Percentiles rank a stretch among this genome's conserved stretches.
Conservation (phyloP, 257 asterid genomes). For the Penstemon barbatus region DNA sequence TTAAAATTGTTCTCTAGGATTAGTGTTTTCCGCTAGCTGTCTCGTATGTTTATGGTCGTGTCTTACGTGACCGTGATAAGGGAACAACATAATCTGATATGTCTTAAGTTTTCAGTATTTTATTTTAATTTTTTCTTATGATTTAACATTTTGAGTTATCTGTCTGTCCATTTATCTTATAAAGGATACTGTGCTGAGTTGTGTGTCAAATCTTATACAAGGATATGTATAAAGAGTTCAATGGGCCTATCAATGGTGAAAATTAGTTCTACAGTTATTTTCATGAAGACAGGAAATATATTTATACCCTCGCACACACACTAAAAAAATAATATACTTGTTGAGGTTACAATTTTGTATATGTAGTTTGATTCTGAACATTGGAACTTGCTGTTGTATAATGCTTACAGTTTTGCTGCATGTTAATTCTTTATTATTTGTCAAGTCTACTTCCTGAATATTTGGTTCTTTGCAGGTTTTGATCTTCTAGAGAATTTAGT, state of each 20-base stretch:
- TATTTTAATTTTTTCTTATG: neutral
- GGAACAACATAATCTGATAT: conserved; percentile 15
- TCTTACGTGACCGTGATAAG: neutral
- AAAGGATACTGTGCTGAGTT: conserved; percentile 6
- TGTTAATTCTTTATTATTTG: conserved; percentile 5
- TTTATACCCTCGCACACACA: too few relatives aligned
- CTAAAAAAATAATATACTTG: neutral
- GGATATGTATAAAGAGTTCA: neutral
- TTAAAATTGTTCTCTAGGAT: neutral
- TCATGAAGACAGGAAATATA: neutral
- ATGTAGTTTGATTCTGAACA: conserved; percentile 1
- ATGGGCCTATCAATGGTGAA: neutral
- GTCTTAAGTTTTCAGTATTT: conserved; percentile 1
- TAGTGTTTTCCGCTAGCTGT: conserved; percentile 7
- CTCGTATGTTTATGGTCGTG: neutral
- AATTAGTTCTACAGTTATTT: neutral
- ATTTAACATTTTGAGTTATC: neutral
- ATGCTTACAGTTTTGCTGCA: neutral
- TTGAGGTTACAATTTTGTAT: neutral
- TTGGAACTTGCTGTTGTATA: conserved; percentile 6
- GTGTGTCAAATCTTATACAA: too few relatives aligned
- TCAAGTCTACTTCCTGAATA: conserved; percentile 15
- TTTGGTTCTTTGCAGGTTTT: conserved; percentile 36
- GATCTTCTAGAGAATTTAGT: conserved; percentile 18
- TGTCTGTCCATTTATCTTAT: neutral